Evolutionary conservation across 2,329 filamentous ascomycete species (phyloP), one percentile per base, ranked within the genome.

Genomic region (Lecanoromycetidae sp.): DNA sequence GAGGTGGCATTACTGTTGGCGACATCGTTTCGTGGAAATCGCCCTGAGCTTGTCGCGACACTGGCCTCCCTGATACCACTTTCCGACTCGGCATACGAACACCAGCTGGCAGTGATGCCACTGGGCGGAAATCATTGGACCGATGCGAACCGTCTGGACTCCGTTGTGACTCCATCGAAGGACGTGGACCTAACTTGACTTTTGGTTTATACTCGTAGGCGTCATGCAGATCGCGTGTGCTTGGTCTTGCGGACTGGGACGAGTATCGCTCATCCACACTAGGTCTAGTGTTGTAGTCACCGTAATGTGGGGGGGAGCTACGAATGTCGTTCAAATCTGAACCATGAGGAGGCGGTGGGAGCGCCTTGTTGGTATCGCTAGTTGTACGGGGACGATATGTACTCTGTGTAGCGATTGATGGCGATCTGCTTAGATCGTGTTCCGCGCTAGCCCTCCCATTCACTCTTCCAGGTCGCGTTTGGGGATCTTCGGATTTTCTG

Each of bases 161-260:
- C 48, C 77, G 72, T 54, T 70, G 65, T 33, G 74, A 69, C 52
- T 87, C 81, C 34, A 80, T 61, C 2, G 87, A 90, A 22, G 87
- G 87, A 37, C 90, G 77, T 8, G 91, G 90, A 1, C 81, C 91
- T 35, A 94, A 76, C 65, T 93, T 95, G 47, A 94, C 80, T 62
- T 93, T 95, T 35, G 82, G 82, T 58, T 84, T 87, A 56, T 68
- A 70, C 36, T 45, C 51, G 32, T 54, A 49, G 12, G 42, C 42
- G 46, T 65, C 65, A 53, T 69, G 69, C 12, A 66, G 58, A 46
- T 71, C 65, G 35, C 61, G 55, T 37, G 60, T 58, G 44, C 58
- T 59, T 33, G 64, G 64, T 8, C 66, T 61, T 6, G 59, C 57
- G 4, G 65, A 68, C 43, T 65, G 61, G 13, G 65, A 63, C 9